Evolutionary conservation across 805 yeast species (phyloP).

Genomic region (Candida sphagnicola): DNA sequence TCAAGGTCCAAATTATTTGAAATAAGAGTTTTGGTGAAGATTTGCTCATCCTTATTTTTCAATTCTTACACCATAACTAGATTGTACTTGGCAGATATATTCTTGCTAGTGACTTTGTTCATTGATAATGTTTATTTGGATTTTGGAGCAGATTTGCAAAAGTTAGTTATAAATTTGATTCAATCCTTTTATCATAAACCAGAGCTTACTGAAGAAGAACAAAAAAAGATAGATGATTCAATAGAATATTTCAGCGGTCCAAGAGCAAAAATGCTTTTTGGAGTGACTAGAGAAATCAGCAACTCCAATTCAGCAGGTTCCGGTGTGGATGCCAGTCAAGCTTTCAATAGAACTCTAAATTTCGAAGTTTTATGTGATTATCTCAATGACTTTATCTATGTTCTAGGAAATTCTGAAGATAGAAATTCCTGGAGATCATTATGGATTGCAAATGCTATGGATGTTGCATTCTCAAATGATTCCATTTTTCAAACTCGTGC

Average conservation of each 20-base stretch:
- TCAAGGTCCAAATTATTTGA: constrained; percentile 60
- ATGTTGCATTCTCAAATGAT: constrained; percentile 52
- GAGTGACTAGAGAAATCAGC: constrained; percentile 54
- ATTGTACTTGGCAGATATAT: constrained; percentile 65
- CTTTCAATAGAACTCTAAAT: constrained; percentile 38
- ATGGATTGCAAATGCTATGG: constrained; percentile 64
- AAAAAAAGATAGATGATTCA: constrained; percentile 42
- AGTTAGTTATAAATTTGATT: constrained; percentile 59
- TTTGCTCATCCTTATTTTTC: constrained; percentile 64
- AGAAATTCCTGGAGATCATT: constrained; percentile 56
- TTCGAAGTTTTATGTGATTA: constrained; percentile 59
- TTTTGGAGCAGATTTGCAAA: constrained; percentile 59
- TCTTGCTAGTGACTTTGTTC: constrained; percentile 61
- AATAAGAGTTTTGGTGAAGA: constrained; percentile 60
- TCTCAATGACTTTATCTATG: constrained; percentile 49
- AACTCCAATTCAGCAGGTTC: constrained; percentile 22
- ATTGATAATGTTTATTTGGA: constrained; percentile 50
- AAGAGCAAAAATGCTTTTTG: constrained; percentile 64
- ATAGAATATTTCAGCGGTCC: constrained; percentile 53
- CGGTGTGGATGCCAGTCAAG: constrained; percentile 30
- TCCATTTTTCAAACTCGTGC: constrained; percentile 68
- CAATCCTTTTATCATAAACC: constrained; percentile 65
- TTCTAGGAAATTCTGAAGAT: constrained; percentile 44
- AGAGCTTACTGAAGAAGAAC: constrained; percentile 36
- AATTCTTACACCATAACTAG: constrained; percentile 62